Evolutionary conservation across 352 stramenopile species (phyloP).

Genomic region (Blastocystis sp.): DNA sequence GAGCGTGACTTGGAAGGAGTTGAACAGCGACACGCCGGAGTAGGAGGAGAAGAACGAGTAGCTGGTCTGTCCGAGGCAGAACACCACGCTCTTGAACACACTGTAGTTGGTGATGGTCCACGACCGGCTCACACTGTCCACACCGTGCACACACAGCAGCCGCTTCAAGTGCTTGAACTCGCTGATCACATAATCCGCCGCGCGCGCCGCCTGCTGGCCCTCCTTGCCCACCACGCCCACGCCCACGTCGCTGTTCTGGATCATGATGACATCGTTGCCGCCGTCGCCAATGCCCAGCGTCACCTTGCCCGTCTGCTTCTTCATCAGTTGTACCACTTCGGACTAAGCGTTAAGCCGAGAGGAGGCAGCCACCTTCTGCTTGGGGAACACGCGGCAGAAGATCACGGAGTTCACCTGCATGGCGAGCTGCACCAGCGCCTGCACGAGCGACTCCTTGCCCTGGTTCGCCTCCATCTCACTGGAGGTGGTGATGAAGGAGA

Average conservation of each 20-base stretch:
- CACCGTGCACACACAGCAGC: slow-evolving; percentile 84
- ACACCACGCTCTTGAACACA: slow-evolving; percentile 90
- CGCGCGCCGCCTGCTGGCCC: slow-evolving; percentile 85
- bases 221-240: slow-evolving; percentile 86
- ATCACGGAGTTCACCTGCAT: slow-evolving; percentile 84
- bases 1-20: slow-evolving; percentile 59
- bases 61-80: slow-evolving; percentile 84
- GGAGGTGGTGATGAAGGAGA: slow-evolving; percentile 50
- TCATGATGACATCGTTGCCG: slow-evolving; percentile 91
- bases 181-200: slow-evolving; percentile 87
- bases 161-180: slow-evolving; percentile 86
- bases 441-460: slow-evolving; percentile 8
- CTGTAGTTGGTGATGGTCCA: slow-evolving; percentile 85
- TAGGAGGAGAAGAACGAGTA: slow-evolving; percentile 73
- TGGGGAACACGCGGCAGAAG: slow-evolving; percentile 80
- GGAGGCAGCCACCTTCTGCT: slow-evolving; percentile 77
- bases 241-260: slow-evolving; percentile 85
- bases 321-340: slow-evolving; percentile 63
- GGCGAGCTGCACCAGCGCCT: slow-evolving; percentile 77
- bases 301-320: slow-evolving; percentile 74
- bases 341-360: slow-evolving; percentile 38
- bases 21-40: slow-evolving; percentile 63
- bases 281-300: slow-evolving; percentile 87
- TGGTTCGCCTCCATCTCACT: not conserved
- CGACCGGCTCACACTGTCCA: slow-evolving; percentile 85